phyloP scores from a whole-genome alignment of 345 rosid genomes.

The Eucalyptus fibrosa region DNA sequence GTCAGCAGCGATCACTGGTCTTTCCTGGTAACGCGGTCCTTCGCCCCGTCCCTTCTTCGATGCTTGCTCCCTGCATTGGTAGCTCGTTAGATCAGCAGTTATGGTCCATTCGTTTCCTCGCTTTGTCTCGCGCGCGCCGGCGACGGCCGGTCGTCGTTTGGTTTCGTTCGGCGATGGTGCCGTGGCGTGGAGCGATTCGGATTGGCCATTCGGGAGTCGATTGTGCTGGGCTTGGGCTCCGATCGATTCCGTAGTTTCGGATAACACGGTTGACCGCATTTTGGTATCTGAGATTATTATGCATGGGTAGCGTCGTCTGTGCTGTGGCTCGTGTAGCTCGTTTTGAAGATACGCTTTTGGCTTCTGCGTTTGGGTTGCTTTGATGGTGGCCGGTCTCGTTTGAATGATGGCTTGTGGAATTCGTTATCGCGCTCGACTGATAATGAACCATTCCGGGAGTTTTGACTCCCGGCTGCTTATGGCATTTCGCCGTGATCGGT shows the following conservation, averaged over 20 bases:
- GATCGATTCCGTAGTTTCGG: background rate
- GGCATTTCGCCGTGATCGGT: background rate
- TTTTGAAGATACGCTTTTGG: background rate
- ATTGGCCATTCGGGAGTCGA: background rate
- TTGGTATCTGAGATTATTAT: background rate
- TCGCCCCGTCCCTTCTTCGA: background rate
- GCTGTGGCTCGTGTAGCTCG: background rate
- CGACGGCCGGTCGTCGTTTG: background rate
- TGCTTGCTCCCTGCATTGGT: background rate
- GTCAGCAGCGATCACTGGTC: conserved; percentile 25
- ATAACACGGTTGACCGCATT: background rate
- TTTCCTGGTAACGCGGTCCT: conserved; percentile 20
- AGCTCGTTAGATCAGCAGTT: background rate
- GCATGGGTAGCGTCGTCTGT: background rate
- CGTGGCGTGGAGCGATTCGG: background rate
- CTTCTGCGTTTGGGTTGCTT: background rate
- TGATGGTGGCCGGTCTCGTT: background rate
- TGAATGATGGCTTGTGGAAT: background rate
- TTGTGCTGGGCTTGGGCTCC: background rate
- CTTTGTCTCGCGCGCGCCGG: background rate
- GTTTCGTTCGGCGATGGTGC: background rate
- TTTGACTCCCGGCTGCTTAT: background rate
- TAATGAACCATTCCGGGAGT: background rate
- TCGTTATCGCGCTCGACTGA: background rate
- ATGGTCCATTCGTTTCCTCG: background rate